phyloP scores from a whole-genome alignment of 2,329 filamentous ascomycete genomes.

The Incumbomyces lentus region DNA sequence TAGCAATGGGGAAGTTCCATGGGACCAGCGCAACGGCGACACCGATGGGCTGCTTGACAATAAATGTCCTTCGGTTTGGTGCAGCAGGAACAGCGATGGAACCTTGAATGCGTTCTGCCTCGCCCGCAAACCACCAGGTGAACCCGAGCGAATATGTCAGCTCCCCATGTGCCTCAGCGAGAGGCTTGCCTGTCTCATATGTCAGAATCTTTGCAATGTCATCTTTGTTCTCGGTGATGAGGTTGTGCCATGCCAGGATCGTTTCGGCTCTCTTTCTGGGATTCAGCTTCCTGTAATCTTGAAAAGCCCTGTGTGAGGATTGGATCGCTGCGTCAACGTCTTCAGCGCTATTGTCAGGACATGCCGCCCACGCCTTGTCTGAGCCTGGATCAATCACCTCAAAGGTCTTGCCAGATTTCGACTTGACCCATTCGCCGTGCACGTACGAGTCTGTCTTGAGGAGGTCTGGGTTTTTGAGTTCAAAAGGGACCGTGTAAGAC shows the following conservation, averaged over 20 bases:
- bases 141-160: slow-evolving; percentile 47
- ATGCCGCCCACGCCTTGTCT: slow-evolving; percentile 41
- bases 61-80: slow-evolving; percentile 56
- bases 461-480: slow-evolving; percentile 40
- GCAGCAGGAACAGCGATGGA: slow-evolving; percentile 46
- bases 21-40: slow-evolving; percentile 59
- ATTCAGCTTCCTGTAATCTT: slow-evolving; percentile 49
- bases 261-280: slow-evolving; percentile 52
- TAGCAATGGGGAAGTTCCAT: slow-evolving; percentile 61
- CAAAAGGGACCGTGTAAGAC: slow-evolving; percentile 24
- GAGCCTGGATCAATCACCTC: slow-evolving; percentile 45
- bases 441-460: slow-evolving; percentile 42
- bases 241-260: slow-evolving; percentile 53
- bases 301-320: slow-evolving; percentile 51
- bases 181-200: slow-evolving; percentile 51
- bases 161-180: slow-evolving; percentile 44
- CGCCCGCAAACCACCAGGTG: slow-evolving; percentile 50
- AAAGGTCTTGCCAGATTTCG: slow-evolving; percentile 40
- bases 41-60: slow-evolving; percentile 65
- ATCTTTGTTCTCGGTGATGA: slow-evolving; percentile 52
- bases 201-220: slow-evolving; percentile 55
- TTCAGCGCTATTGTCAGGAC: slow-evolving; percentile 40
- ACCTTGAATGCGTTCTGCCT: slow-evolving; percentile 54
- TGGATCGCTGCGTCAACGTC: slow-evolving; percentile 54
- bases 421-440: slow-evolving; percentile 37